These are phyloP conservation scores for Penicillium sp. DNA, from an alignment of 2,329 filamentous ascomycete genomes.

Conservation along the genomic window DNA sequence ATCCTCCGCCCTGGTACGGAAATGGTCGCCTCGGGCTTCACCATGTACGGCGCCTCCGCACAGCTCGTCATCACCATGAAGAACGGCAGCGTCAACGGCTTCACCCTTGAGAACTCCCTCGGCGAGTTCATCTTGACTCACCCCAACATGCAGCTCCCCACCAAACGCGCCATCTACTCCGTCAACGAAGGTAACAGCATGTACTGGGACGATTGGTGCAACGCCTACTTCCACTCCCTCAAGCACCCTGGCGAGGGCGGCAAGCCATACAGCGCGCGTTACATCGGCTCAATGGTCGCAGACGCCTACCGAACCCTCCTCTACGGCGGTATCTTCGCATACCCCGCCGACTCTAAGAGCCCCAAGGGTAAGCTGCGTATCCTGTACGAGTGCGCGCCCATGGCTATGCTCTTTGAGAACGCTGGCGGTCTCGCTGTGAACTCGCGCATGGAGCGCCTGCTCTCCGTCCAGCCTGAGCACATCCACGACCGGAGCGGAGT, in stretches of 20 bases:
- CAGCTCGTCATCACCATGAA: slow-evolving; percentile 98
- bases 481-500: slow-evolving; percentile 97
- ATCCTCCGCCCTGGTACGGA: slow-evolving; percentile 88
- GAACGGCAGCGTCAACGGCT: slow-evolving; percentile 89
- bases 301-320: slow-evolving; percentile 95
- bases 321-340: slow-evolving; percentile 97
- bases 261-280: slow-evolving; percentile 93
- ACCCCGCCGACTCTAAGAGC: slow-evolving; percentile 96
- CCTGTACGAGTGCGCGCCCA: slow-evolving; percentile 96
- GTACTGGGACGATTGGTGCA: slow-evolving; percentile 91
- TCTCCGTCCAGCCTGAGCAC: slow-evolving; percentile 84
- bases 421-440: slow-evolving; percentile 92
- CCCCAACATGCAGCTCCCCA: slow-evolving; percentile 88
- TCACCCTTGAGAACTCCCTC: slow-evolving; percentile 94
- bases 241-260: slow-evolving; percentile 73
- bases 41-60: slow-evolving; percentile 98
- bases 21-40: slow-evolving; percentile 94
- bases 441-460: slow-evolving; percentile 87
- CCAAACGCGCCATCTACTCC: slow-evolving; percentile 84
- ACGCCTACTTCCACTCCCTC: slow-evolving; percentile 85
- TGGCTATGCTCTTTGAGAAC: slow-evolving; percentile 99
- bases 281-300: slow-evolving; percentile 98
- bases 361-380: slow-evolving; percentile 98
- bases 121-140: slow-evolving; percentile 99
- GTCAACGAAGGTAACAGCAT: slow-evolving; percentile 98